Evolutionary conservation across 768 basidiomycete genomes (phyloP).

Genomic region (Boletales sp.): DNA sequence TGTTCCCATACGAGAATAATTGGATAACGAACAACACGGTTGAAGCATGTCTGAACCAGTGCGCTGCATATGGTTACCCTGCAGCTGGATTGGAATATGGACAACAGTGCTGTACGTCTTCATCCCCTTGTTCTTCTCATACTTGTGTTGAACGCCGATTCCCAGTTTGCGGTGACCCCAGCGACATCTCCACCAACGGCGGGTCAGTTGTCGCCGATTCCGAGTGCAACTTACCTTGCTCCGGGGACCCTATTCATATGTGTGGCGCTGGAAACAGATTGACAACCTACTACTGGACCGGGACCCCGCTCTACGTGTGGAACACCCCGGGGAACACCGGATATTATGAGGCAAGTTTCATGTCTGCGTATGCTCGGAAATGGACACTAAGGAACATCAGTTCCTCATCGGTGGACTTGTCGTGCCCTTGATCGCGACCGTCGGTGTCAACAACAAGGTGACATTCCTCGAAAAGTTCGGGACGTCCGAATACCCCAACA

Average conservation of each 20-base stretch:
- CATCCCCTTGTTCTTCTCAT: not conserved
- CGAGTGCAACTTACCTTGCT: slow-evolving; percentile 51
- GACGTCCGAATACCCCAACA: slow-evolving; percentile 57
- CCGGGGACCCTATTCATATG: slow-evolving; percentile 65
- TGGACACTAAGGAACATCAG: slow-evolving; percentile 21
- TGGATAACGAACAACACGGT: slow-evolving; percentile 62
- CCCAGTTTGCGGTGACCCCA: slow-evolving; percentile 67
- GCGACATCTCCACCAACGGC: slow-evolving; percentile 43
- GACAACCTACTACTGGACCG: slow-evolving; percentile 53
- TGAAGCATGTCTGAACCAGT: slow-evolving; percentile 61
- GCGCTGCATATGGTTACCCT: slow-evolving; percentile 67
- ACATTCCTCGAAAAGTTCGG: slow-evolving; percentile 75
- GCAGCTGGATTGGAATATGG: slow-evolving; percentile 70
- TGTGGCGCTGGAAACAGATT: slow-evolving; percentile 61
- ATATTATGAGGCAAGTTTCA: slow-evolving; percentile 56
- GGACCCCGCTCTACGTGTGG: slow-evolving; percentile 53
- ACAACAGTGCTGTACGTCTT: slow-evolving; percentile 66
- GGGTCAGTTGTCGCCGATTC: slow-evolving; percentile 32
- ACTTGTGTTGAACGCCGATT: not conserved
- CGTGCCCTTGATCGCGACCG: slow-evolving; percentile 69
- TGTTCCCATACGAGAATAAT: slow-evolving; percentile 61
- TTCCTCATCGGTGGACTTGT: slow-evolving; percentile 56
- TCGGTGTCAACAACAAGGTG: slow-evolving; percentile 81
- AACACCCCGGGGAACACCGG: slow-evolving; percentile 62
- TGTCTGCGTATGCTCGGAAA: not conserved